Percentiles rank a stretch among this genome's conserved stretches.
phyloP scores from a whole-genome alignment of 768 basidiomycete species.

The Pholiota microspora region DNA sequence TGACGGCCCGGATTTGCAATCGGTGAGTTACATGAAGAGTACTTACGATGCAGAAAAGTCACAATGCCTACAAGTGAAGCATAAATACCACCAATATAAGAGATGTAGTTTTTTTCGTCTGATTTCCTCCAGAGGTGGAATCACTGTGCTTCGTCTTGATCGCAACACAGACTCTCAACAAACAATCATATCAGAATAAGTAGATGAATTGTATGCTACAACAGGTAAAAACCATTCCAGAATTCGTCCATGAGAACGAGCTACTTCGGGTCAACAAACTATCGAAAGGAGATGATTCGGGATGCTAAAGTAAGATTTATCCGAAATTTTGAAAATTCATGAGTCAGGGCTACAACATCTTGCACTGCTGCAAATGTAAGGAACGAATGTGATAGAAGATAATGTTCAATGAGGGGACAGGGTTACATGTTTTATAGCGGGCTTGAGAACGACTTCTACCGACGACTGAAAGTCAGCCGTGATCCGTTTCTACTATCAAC shows the following conservation, averaged over 20 bases:
- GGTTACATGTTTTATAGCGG: too few relatives aligned
- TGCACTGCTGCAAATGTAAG: neutral
- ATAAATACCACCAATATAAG: too few relatives aligned
- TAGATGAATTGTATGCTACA: neutral
- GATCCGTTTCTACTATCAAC: constrained; percentile 18
- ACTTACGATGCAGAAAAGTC: too few relatives aligned
- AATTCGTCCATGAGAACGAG: neutral
- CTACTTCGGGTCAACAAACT: neutral
- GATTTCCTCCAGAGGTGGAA: too few relatives aligned
- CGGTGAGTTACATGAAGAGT: too few relatives aligned
- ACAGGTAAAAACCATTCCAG: neutral
- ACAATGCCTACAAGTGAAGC: too few relatives aligned
- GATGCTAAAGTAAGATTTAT: neutral
- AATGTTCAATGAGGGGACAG: too few relatives aligned
- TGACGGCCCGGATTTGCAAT: neutral
- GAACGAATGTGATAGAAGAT: neutral
- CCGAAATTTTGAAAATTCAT: neutral
- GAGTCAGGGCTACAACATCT: neutral
- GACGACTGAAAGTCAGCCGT: constrained; percentile 32
- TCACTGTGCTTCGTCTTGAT: neutral
- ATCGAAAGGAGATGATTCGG: neutral
- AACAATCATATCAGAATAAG: neutral
- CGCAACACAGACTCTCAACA: neutral
- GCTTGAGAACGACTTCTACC: too few relatives aligned
- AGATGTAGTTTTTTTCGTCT: too few relatives aligned